These are phyloP conservation scores for Colletotrichum tofieldiae DNA, from an alignment of 2,329 filamentous ascomycete genomes.

Conservation along the genomic window DNA sequence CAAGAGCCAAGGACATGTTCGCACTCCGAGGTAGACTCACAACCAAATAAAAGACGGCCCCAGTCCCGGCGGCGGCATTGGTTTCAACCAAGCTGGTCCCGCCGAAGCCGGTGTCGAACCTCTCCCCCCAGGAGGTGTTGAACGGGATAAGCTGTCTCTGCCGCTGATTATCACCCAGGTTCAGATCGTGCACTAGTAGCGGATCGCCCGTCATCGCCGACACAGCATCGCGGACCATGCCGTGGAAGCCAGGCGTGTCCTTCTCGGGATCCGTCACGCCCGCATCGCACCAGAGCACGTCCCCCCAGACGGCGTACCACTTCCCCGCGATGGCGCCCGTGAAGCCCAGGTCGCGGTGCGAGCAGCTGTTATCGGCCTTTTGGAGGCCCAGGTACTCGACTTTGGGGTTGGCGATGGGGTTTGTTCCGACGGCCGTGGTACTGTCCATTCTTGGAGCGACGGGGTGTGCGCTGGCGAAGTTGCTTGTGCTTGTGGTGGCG, in stretches of 20 bases:
- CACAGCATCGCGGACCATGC: conserved; percentile 57
- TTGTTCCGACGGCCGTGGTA: conserved; percentile 55
- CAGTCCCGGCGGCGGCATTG: conserved; percentile 47
- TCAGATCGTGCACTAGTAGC: conserved; percentile 54
- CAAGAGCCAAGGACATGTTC: background rate
- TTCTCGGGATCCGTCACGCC: conserved; percentile 52
- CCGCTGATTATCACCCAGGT: conserved; percentile 53
- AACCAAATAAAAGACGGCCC: conserved; percentile 55
- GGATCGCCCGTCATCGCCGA: conserved; percentile 54
- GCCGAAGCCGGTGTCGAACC: conserved; percentile 54
- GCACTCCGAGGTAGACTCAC: conserved; percentile 45
- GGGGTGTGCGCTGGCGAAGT: conserved; percentile 12
- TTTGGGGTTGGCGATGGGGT: conserved; percentile 51
- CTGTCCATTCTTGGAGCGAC: conserved; percentile 51
- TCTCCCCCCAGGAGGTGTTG: conserved; percentile 56
- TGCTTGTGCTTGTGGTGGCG: background rate
- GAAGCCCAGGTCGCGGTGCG: conserved; percentile 56
- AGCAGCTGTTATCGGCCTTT: conserved; percentile 55
- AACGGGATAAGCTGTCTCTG: conserved; percentile 57
- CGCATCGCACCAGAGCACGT: conserved; percentile 54
- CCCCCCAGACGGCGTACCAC: conserved; percentile 58
- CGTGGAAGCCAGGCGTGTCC: conserved; percentile 55
- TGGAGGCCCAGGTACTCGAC: conserved; percentile 55
- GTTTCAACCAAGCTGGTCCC: conserved; percentile 58
- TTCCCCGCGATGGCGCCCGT: conserved; percentile 53